Evolutionary conservation across 495 filamentous ascomycete genomes (phyloP), one percentile per base, ranked within the genome.

Genomic region (Pseudoneurospora amorphoporcata): DNA sequence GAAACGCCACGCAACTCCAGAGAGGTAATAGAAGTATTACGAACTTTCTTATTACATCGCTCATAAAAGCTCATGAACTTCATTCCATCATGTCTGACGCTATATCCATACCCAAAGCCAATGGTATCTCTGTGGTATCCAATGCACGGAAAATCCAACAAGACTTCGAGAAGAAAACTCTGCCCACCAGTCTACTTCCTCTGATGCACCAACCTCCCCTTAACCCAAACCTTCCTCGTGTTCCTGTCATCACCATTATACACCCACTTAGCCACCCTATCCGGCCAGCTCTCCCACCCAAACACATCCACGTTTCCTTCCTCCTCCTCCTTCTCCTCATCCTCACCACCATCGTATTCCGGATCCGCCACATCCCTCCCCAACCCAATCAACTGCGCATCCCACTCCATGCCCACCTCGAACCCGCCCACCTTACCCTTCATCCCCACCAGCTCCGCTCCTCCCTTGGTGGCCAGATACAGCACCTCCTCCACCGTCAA

Each of bases 191-290:
- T 61, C 29, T 70, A 75, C 69, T 70, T 78, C 74, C 85, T 79
- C 78, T 86, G 79, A 84, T 95, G 92, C 68, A 97, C 94, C 82
- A 93, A 78, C 76, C 87, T 79, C 47, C 94, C 94, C 75, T 82
- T 86, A 35, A 97, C 92, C 92, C 92, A 97, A 0, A 97, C 94
- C 70, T 82, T 86, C 76, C 81, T 82, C 2, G 91, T 91, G 82
- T 96, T 96, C 75, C 94, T 80, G 79, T 97, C 94, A 84, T 95
- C 92, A 1, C 94, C 94, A 70, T 87, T 91, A 83, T 89, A 97
- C 68, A 97, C 85, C 94, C 94, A 97, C 87, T 97, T 97, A 32
- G 91, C 90, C 10, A 97, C 77, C 77, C 83, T 86, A 70, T 97
- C 92, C 29, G 87, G 84, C 92, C 90, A 93, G 3, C 61, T 86